Percentiles rank a stretch among this genome's conserved stretches.
Conservation (phyloP, 2,329 filamentous ascomycete genomes). For the Hypoxylon rubiginosum region DNA sequence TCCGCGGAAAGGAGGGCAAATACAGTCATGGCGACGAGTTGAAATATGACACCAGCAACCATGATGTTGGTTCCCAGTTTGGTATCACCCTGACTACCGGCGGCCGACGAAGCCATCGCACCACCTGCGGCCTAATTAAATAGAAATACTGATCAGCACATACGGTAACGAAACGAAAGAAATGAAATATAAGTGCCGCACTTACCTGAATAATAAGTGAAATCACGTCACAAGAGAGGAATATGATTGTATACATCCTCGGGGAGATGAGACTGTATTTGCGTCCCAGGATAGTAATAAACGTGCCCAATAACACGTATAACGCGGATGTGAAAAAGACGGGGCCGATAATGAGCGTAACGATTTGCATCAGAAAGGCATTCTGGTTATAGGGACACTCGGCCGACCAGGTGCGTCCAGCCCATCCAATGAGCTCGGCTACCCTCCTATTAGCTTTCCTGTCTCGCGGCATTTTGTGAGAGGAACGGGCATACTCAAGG, state of each 20-base stretch:
- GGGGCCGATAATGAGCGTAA: constrained; percentile 59
- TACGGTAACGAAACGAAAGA: not conserved
- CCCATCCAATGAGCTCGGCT: constrained; percentile 64
- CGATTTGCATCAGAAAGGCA: constrained; percentile 65
- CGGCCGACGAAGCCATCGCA: constrained; percentile 58
- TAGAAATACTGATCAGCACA: constrained; percentile 7
- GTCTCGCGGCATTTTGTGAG: not conserved
- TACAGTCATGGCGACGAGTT: constrained; percentile 60
- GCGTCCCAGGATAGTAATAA: constrained; percentile 60
- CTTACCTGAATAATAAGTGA: constrained; percentile 59
- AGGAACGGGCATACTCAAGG: constrained; percentile 39
- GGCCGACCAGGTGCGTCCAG: constrained; percentile 61
- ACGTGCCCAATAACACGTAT: constrained; percentile 62
- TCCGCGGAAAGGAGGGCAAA: constrained; percentile 57
- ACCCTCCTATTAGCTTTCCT: constrained; percentile 2
- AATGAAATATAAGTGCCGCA: not conserved
- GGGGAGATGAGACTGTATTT: constrained; percentile 59
- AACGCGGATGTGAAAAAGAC: constrained; percentile 66
- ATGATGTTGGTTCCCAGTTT: constrained; percentile 61
- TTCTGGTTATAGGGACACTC: constrained; percentile 63
- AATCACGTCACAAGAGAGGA: constrained; percentile 61
- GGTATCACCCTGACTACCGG: constrained; percentile 54
- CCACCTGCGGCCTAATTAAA: constrained; percentile 57
- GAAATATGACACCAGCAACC: constrained; percentile 65
- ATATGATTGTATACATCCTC: constrained; percentile 61